Conservation (phyloP, 1,284 basidiomycete species). For the Sanghuangporus weigelae region DNA sequence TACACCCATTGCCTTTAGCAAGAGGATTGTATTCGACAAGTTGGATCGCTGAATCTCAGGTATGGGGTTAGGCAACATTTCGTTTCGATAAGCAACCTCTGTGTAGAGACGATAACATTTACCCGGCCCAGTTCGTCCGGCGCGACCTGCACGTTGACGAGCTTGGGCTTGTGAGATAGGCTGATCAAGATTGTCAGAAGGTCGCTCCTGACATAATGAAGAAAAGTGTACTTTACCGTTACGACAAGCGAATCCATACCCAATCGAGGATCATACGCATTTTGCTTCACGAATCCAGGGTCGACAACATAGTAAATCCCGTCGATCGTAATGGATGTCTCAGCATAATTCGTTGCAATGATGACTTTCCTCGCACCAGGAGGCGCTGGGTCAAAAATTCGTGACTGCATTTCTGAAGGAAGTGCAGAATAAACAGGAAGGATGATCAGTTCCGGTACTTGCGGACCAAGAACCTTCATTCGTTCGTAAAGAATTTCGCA, state of each 20-base stretch:
- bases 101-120: constrained; percentile 99
- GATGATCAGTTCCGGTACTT: constrained; percentile 95
- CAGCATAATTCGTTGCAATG: constrained; percentile 98
- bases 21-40: constrained; percentile 87
- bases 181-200: constrained; percentile 27
- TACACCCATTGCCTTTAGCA: constrained; percentile 98
- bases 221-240: constrained; percentile 41
- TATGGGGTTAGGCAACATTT: constrained; percentile 97
- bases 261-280: constrained; percentile 94
- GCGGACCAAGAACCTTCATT: constrained; percentile 95
- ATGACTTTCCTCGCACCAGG: constrained; percentile 96
- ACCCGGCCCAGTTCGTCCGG: constrained; percentile 95
- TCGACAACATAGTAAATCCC: constrained; percentile 99
- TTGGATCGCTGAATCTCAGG: constrained; percentile 98
- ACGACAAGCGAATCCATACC: constrained; percentile 99
- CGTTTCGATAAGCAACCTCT: constrained; percentile 95
- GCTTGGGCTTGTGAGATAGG: constrained; percentile 99
- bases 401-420: constrained; percentile 95
- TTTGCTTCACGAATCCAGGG: constrained; percentile 98
- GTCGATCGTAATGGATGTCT: constrained; percentile 97
- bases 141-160: constrained; percentile 90
- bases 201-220: not conserved
- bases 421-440: constrained; percentile 97
- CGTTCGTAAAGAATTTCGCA: constrained; percentile 98
- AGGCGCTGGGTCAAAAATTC: constrained; percentile 96